A percentile compares a stretch with the other conserved stretches of the same genome.
Evolutionary conservation across 331 rosid genomes (phyloP).

Genomic region (Acacia pycnantha): DNA sequence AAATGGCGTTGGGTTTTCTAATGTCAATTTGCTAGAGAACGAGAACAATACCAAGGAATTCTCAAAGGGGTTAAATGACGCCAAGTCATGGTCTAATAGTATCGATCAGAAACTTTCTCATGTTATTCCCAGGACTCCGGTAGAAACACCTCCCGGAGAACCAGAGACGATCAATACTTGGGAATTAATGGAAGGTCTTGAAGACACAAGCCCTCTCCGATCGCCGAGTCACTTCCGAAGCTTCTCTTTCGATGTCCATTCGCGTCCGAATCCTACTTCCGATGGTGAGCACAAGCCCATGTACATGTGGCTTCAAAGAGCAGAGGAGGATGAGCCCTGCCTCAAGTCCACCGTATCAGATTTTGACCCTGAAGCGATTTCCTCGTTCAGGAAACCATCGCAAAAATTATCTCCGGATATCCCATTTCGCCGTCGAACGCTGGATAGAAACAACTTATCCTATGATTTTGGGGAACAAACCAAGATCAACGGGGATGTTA

Average conservation of each 20-base stretch:
- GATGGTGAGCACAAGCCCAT: neutral
- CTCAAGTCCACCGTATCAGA: neutral
- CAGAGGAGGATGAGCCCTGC: conserved; percentile 26
- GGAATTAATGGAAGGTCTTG: conserved; percentile 21
- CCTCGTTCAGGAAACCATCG: neutral
- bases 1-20: too few species aligned
- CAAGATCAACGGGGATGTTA: neutral
- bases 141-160: neutral
- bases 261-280: neutral
- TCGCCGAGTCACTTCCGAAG: conserved; percentile 1
- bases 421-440: conserved; percentile 30
- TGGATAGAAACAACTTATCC: neutral
- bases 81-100: neutral
- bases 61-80: conserved; percentile 58
- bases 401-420: conserved; percentile 27
- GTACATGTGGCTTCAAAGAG: conserved; percentile 34
- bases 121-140: neutral
- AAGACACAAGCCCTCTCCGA: neutral
- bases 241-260: conserved; percentile 8
- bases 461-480: neutral
- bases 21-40: neutral
- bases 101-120: neutral
- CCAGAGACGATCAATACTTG: conserved; percentile 7
- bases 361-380: neutral
- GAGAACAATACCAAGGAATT: conserved; percentile 36